A percentile compares a stretch with the other conserved stretches of the same genome.
Evolutionary conservation across 2,329 filamentous ascomycete genomes (phyloP).

Genomic region (Tolypocladium guangdongense): DNA sequence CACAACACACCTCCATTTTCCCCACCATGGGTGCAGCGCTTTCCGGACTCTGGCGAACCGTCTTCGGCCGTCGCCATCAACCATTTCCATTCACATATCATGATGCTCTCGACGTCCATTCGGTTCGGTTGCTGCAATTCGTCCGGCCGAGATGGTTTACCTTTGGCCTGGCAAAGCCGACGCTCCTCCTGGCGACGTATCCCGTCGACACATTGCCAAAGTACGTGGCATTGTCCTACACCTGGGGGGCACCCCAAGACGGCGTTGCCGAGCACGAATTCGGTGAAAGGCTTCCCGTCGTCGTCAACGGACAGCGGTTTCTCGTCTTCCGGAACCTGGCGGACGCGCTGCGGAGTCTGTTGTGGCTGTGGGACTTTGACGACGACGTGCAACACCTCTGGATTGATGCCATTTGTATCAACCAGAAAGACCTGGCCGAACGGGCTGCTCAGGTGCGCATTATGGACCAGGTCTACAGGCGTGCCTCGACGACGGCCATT

Average conservation of each 20-base stretch:
- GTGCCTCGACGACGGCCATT: constrained; percentile 6
- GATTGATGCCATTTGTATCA: constrained; percentile 9
- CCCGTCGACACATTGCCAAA: background rate
- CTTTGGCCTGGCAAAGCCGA: background rate
- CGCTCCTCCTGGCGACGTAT: background rate
- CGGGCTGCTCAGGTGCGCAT: constrained; percentile 5
- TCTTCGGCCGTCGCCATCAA: background rate
- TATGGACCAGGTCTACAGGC: constrained; percentile 9
- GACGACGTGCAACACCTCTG: constrained; percentile 1
- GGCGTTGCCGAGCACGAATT: background rate
- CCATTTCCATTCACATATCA: background rate
- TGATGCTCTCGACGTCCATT: background rate
- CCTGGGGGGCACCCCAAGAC: background rate
- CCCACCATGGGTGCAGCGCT: background rate
- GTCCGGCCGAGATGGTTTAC: background rate
- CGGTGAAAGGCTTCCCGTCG: background rate
- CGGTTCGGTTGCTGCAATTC: background rate
- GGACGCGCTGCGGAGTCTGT: background rate
- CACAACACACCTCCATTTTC: background rate
- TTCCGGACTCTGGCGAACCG: background rate
- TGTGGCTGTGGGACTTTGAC: background rate
- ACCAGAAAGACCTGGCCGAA: constrained; percentile 4
- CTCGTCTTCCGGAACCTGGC: background rate
- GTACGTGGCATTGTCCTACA: background rate
- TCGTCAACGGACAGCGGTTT: background rate